Base-by-base conservation (phyloP, 2,329 filamentous ascomycete genomes). In the Nemania abortiva region DNA sequence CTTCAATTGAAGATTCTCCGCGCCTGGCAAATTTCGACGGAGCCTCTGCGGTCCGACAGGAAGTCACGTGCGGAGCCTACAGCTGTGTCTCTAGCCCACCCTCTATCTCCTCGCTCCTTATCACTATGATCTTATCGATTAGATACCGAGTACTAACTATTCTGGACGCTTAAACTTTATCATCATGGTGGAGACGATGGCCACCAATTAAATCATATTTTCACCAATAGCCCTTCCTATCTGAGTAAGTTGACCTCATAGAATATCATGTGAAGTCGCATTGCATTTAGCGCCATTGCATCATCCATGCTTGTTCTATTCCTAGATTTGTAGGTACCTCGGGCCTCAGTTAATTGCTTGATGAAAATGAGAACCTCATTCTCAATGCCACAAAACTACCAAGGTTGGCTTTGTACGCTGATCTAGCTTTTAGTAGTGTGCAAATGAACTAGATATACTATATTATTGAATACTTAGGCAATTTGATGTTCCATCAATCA, bases 1-100 rank as follows among this genome's bases (percentile, higher is more conserved):
- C 64, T 63, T 39, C 58, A 50, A 58, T 62, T 59, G 53, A 39
- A 67, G 61, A 58, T 37, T 22, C 47, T 57, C 31, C 49, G 34
- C 53, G 47, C 50, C 37, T 34, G 57, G 56, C 62, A 73, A 72
- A 65, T 66, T 72, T 72, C 60, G 58, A 68, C 69, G 71, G 67
- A 69, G 68, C 34, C 63, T 59, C 60, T 31, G 52, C 67, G 71
- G 71, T 24, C 69, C 71, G 66, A 61, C 57, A 58, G 15, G 3
- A 54, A 37, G 52, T 69, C 66, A 69, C 57, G 58, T 62, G 64
- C 29, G 27, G 20, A 29, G 31, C 7, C 2, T 42, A 27, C 54
- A 42, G 53, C 53, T 39, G 53, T 24, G 50, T n/a, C n/a, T n/a
- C n/a, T n/a, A n/a, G n/a, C n/a, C n/a, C n/a, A n/a, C n/a, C n/a